Evolutionary conservation across 2,329 filamentous ascomycete species (phyloP), one percentile per base, ranked within the genome.

Genomic region (Xylariaceae sp.): DNA sequence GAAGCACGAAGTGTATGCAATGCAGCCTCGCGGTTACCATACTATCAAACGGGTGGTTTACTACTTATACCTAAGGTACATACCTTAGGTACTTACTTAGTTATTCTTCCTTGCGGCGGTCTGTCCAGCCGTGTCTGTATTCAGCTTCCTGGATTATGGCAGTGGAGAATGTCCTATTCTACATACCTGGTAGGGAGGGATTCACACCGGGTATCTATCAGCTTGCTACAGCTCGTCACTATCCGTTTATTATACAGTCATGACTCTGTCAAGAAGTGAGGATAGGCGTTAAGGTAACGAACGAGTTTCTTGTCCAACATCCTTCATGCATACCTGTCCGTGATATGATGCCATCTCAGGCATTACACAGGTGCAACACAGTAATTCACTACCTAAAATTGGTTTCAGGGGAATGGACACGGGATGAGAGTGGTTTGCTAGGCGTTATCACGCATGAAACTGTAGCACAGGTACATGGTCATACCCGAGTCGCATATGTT

Each of bases 21-120:
- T 60, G 60, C 60, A 58, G 60, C 57, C 54, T 62, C 50, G 54
- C 54, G 52, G 44, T 52, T 46, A 48, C 53, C 55, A 45, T 54
- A 55, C 44, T 52, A 54, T 46, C 44, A 59, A 56, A 37, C 32
- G 9, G 6, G 32, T 37, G 32, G 32, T 37, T 37, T 58, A 41
- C n/a, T n/a, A n/a, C n/a, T n/a, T n/a, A n/a, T n/a, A n/a, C n/a
- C n/a, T n/a, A n/a, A n/a, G n/a, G n/a, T n/a, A n/a, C n/a, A n/a
- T n/a, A n/a, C n/a, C 18, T 54, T 58, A 58, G 50, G 50, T 55
- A 32, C 56, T 56, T 54, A 48, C 50, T 50, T 23, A 54, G 50
- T 57, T 57, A 49, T 56, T 29, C 26, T 37, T 14, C 32, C 32
- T 37, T 37, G 32, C 12, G 32, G 14, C 14, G 14, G 32, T 37